phyloP scores from a whole-genome alignment of 2,329 filamentous ascomycete species.

The Clarireedia homoeocarpa region DNA sequence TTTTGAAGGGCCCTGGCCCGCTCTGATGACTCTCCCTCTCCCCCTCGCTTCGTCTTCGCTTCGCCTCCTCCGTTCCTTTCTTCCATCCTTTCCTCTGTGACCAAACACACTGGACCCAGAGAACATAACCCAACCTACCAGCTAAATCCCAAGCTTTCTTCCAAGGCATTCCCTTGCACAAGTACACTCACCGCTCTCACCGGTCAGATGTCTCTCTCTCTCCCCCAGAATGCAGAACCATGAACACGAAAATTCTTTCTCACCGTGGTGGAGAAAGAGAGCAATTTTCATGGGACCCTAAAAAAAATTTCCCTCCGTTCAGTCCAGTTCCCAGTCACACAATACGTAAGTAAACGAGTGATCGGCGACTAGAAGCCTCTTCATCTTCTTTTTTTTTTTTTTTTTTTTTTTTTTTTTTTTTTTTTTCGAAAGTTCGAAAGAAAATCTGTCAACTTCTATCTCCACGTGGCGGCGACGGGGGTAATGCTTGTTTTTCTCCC shows the following conservation, averaged over 20 bases:
- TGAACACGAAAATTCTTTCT: background rate
- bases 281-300: background rate
- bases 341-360: background rate
- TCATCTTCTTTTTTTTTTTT: background rate
- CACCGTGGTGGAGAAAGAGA: background rate
- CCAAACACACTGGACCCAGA: no score
- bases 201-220: no score
- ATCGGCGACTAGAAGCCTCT: background rate
- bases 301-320: background rate
- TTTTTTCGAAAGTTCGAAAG: background rate
- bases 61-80: no score
- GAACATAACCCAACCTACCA: no score
- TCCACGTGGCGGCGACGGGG: background rate
- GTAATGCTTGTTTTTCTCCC: background rate
- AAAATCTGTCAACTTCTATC: background rate
- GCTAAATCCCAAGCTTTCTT: no score
- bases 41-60: no score
- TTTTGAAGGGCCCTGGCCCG: no score
- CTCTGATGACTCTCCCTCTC: no score
- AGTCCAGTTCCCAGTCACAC: background rate
- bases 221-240: no score
- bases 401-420: background rate
- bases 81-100: no score
- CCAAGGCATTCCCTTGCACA: no score
- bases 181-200: no score